Evolutionary conservation across 306 rosid species (phyloP).

Genomic region (Casuarina glauca): DNA sequence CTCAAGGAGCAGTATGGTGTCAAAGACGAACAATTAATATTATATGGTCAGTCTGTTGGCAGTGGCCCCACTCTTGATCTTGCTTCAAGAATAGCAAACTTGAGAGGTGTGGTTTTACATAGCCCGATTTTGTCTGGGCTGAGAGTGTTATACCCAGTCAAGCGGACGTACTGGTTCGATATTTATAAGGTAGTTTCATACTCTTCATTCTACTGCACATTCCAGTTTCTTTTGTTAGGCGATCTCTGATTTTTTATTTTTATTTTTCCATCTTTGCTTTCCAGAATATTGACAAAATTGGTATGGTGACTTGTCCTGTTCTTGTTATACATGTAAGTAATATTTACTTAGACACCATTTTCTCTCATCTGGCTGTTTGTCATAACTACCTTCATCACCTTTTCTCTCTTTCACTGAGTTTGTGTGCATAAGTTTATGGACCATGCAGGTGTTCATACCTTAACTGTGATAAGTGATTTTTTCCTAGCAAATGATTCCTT

Average conservation of each 20-base stretch:
- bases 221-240: constrained; percentile 24
- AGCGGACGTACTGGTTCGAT: constrained; percentile 91
- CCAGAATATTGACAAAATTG: constrained; percentile 90
- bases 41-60: constrained; percentile 94
- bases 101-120: constrained; percentile 85
- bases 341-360: not conserved
- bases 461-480: not conserved
- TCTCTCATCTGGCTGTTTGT: not conserved
- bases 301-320: constrained; percentile 72
- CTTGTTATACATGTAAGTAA: constrained; percentile 87
- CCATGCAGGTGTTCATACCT: not conserved
- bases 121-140: constrained; percentile 91
- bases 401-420: not conserved
- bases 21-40: constrained; percentile 78
- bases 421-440: not conserved
- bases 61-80: constrained; percentile 96
- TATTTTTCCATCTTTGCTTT: constrained; percentile 4
- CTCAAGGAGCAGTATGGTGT: constrained; percentile 82
- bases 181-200: constrained; percentile 68
- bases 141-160: constrained; percentile 88
- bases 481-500: not conserved
- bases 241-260: constrained; percentile 16
- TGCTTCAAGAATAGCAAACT: constrained; percentile 68
- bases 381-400: not conserved
- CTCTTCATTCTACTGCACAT: constrained; percentile 12